Evolutionary conservation across 2,329 filamentous ascomycete genomes (phyloP), one percentile per base, ranked within the genome.

Genomic region (Ampelomyces quisqualis): DNA sequence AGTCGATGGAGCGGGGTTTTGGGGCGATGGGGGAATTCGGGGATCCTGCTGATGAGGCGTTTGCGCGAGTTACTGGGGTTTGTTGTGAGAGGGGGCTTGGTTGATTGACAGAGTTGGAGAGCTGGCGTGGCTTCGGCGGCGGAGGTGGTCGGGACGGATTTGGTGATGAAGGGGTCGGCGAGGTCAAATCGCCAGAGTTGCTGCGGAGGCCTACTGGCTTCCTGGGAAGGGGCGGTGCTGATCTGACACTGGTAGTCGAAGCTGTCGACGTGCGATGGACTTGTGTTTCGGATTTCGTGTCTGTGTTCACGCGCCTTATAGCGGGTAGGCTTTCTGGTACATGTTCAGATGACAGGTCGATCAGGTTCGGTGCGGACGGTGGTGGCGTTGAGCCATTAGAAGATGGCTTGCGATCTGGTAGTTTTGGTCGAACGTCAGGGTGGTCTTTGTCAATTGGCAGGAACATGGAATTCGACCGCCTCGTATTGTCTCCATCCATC

Each of bases 261-360:
- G 49, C 40, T 22, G 46, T 33, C 20, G 57, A 51, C 20, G 33
- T 40, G 28, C 46, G 45, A 35, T 57, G 48, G 23, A 33, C 23
- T 28, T 45, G 33, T 14, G 33, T 46, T 31, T 57, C 42, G 13
- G 37, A 36, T 33, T 57, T 46, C 4, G 53, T 55, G 30, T 68
- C 65, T 18, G 61, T 61, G 19, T 58, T 53, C 13, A 46, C 47
- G 13, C 60, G 60, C 10, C 54, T 55, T 9, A 60, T 30, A 13
- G 46, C 35, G n/a, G 54, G 51, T 5, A 36, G 13, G 11, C 24
- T 34, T 17, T 57, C 34, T 43, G 52, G 35, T 9, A 64, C 65
- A n/a, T 70, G 66, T 22, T 75, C 72, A n/a, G 69, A 70, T 11
- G 68, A 72, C 17, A 76, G 67, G 43, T 76, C 73, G 30, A 77